These are phyloP conservation scores for Allantophomopsis cytisporea DNA, from an alignment of 2,329 filamentous ascomycete genomes.

Conservation along the genomic window DNA sequence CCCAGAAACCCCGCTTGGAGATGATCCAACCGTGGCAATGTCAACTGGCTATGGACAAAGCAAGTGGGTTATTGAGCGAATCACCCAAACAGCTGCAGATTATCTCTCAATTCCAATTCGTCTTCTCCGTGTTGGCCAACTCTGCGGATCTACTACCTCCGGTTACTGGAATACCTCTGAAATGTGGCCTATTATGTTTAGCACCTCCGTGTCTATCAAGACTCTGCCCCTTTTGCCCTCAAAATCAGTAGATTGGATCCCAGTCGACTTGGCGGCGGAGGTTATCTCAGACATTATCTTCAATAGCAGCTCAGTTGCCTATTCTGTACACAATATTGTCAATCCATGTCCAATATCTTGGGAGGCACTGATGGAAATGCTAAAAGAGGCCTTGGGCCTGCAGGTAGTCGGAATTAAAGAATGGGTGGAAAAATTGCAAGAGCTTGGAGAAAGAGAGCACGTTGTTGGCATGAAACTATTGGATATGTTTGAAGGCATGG, in stretches of 20 bases:
- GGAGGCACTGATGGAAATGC: slow-evolving; percentile 6
- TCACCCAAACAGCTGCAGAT: slow-evolving; percentile 9
- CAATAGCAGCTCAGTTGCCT: too few species aligned
- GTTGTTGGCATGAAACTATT: slow-evolving; percentile 11
- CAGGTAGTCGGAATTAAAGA: slow-evolving; percentile 6
- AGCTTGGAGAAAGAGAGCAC: slow-evolving; percentile 3
- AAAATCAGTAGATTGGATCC: too few species aligned
- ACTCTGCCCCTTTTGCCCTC: slow-evolving; percentile 1
- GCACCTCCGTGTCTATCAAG: slow-evolving; percentile 5
- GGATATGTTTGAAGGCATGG: slow-evolving; percentile 13
- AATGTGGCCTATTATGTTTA: slow-evolving; percentile 14
- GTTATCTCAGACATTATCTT: too few species aligned
- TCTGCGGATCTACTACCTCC: slow-evolving; percentile 11
- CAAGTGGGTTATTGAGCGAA: slow-evolving; percentile 15
- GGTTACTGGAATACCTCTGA: slow-evolving; percentile 12
- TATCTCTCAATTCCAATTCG: slow-evolving; percentile 7
- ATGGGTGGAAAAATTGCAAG: slow-evolving; percentile 7
- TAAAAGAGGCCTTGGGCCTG: slow-evolving; percentile 3
- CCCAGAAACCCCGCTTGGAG: slow-evolving; percentile 9
- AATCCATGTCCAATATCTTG: slow-evolving; percentile 11
- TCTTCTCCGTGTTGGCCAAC: slow-evolving; percentile 14
- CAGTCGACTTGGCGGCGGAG: too few species aligned
- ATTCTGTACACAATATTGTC: slow-evolving; percentile 14
- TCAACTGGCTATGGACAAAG: slow-evolving; percentile 14
- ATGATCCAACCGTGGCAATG: slow-evolving; percentile 9